A percentile compares a stretch with the other conserved stretches of the same genome.
These are phyloP conservation scores for Rhododendron henanense DNA, from an alignment of 148 eudicot genomes.

Conservation along the genomic window DNA sequence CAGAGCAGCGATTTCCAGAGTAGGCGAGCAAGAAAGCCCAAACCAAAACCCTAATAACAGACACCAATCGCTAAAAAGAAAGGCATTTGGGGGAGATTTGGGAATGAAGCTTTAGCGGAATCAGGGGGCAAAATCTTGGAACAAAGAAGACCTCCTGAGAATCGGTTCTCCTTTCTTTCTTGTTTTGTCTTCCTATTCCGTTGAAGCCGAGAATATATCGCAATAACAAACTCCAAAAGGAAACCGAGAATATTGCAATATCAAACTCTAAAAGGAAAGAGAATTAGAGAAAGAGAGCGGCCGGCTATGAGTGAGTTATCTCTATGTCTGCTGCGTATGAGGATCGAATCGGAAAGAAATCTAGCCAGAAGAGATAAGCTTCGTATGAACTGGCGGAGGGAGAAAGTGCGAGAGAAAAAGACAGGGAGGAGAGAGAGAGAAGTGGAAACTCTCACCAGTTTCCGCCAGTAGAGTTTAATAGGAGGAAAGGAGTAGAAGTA, in stretches of 20 bases:
- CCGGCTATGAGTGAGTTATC: neutral
- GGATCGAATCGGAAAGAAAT: neutral
- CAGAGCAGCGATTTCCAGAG: neutral
- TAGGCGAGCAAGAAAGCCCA: neutral
- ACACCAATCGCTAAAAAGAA: neutral
- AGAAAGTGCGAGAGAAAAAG: neutral
- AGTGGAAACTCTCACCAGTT: neutral
- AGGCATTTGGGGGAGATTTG: neutral
- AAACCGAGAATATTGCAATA: neutral
- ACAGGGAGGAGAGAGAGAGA: neutral
- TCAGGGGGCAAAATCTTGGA: neutral
- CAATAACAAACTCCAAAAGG: neutral
- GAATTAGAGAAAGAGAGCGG: neutral
- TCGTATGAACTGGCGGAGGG: neutral
- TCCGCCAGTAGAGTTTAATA: neutral
- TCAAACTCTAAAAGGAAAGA: neutral
- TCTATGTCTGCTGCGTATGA: neutral
- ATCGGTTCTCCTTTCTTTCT: neutral
- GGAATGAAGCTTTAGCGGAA: neutral
- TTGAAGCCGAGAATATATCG: neutral
- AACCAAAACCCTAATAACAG: neutral
- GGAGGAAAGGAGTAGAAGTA: neutral
- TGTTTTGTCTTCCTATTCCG: neutral
- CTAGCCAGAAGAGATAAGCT: conserved; percentile 6
- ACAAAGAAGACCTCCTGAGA: neutral